Base-by-base conservation (phyloP, 768 basidiomycete species). In the Mycena epipterygia region DNA sequence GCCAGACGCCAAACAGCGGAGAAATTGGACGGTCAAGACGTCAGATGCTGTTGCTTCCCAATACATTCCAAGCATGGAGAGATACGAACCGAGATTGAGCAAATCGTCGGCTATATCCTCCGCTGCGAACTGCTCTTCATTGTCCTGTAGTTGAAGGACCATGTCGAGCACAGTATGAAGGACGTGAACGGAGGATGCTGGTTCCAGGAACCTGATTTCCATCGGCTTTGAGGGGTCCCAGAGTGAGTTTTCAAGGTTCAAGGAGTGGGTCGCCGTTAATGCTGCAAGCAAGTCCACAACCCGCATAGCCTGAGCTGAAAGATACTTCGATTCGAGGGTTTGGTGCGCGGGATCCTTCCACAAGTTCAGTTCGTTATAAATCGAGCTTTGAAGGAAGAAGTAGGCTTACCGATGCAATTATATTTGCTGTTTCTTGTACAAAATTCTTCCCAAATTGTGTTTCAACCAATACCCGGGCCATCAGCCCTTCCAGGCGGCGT, bases 401-500 rank as follows among this genome's bases (percentile, higher is more conserved):
- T 60, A 21, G 11, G 8, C 68, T 39, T 35, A 62, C 64, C 23
- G 56, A 41, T 6, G 59, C 21, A 7, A 63, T 67, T 0, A 55
- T 33, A 1, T 48, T 29, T 9, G 53, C 42, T 6, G 64, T 52
- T 61, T 13, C 42, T 1, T 63, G 41, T 19, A 71, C 9, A 2
- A 42, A 13, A 12, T 33, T 35, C 27, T 37, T 35, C 9, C 59
- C 65, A 39, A 71, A 62, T 25, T 52, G 48, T 8, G 59, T 57
- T 3, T 61, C 37, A 5, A 61, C 33, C 14, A 71, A n/a, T 7
- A 63, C 29, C 9, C 42, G 25, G 2, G 70, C 64, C 44, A 71
- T 67, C 70, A 71, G 55, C 14, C 44, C 53, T 32, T 71, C 70
- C 1, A 71, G 64, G 30, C 61, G 64, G 13, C 19, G 64, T 14